phyloP scores from a whole-genome alignment of 1,284 basidiomycete species.

The Pterulicium gracile region DNA sequence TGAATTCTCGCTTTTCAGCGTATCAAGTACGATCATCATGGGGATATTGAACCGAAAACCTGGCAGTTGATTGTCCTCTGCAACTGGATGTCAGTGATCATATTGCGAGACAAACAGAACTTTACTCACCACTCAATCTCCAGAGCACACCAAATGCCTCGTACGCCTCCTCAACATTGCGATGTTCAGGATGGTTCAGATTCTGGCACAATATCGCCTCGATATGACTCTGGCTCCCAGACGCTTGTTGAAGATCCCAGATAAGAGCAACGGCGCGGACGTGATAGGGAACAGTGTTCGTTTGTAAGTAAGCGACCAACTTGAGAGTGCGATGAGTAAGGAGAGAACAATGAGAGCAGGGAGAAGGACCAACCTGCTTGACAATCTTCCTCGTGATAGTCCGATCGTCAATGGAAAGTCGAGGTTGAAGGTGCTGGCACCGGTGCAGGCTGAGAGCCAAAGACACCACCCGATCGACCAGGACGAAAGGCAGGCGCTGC shows the following conservation, averaged over 20 bases:
- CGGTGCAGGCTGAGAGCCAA: slow-evolving; percentile 47
- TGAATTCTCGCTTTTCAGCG: slow-evolving; percentile 68
- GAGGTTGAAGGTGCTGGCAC: slow-evolving; percentile 38
- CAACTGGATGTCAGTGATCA: slow-evolving; percentile 6
- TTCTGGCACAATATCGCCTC: slow-evolving; percentile 69
- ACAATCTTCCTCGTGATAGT: slow-evolving; percentile 46
- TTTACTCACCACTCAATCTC: slow-evolving; percentile 67
- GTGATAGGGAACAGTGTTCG: slow-evolving; percentile 65
- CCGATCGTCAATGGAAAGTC: slow-evolving; percentile 42
- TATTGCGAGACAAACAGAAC: slow-evolving; percentile 5
- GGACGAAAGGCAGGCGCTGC: slow-evolving; percentile 52
- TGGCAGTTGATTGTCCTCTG: slow-evolving; percentile 76
- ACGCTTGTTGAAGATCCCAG: slow-evolving; percentile 65
- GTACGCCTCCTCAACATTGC: slow-evolving; percentile 50
- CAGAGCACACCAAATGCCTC: slow-evolving; percentile 90
- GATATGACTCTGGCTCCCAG: slow-evolving; percentile 51
- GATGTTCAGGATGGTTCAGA: slow-evolving; percentile 43
- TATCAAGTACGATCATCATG: slow-evolving; percentile 81
- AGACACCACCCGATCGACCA: slow-evolving; percentile 56
- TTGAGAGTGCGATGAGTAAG: too few species aligned
- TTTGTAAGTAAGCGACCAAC: slow-evolving; percentile 57
- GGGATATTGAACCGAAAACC: slow-evolving; percentile 78
- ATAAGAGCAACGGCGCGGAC: slow-evolving; percentile 77
- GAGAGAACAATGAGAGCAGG: too few species aligned
- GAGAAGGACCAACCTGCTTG: slow-evolving; percentile 16